Evolutionary conservation across 495 filamentous ascomycete species (phyloP).

Genomic region (Lasiosphaeriaceae sp.): DNA sequence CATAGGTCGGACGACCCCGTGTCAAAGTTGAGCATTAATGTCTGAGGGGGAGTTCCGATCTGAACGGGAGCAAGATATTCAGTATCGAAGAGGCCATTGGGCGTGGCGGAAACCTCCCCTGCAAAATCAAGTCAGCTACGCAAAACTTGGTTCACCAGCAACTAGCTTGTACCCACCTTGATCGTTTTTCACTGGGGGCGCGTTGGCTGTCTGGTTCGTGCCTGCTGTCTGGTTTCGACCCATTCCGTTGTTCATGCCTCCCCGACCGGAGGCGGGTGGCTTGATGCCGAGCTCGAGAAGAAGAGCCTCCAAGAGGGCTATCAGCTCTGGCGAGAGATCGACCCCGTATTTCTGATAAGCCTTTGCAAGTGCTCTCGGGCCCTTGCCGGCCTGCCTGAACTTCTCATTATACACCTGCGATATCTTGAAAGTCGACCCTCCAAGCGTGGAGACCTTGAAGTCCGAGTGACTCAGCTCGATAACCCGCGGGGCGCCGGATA

Average conservation of each 20-base stretch:
- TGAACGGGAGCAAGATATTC: slow-evolving; percentile 62
- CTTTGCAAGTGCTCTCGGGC: slow-evolving; percentile 38
- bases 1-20: slow-evolving; percentile 75
- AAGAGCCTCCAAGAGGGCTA: slow-evolving; percentile 30
- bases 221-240: slow-evolving; percentile 5
- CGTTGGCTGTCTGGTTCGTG: slow-evolving; percentile 7
- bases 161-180: slow-evolving; percentile 3
- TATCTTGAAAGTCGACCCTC: slow-evolving; percentile 39
- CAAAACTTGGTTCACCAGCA: background rate
- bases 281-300: slow-evolving; percentile 5
- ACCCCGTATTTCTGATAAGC: slow-evolving; percentile 40
- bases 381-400: slow-evolving; percentile 32
- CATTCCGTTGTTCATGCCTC: background rate
- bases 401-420: slow-evolving; percentile 37
- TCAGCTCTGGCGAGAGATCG: slow-evolving; percentile 29
- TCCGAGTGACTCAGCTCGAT: slow-evolving; percentile 17
- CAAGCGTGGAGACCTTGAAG: slow-evolving; percentile 30
- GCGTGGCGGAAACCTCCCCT: slow-evolving; percentile 38
- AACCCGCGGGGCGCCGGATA: slow-evolving; percentile 17
- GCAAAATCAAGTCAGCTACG: background rate
- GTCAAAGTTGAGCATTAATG: slow-evolving; percentile 67
- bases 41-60: slow-evolving; percentile 72
- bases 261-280: background rate
- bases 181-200: background rate
- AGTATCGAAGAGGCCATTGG: slow-evolving; percentile 54